phyloP scores from a whole-genome alignment of 441 rosid genomes.

The Capsella rubella region DNA sequence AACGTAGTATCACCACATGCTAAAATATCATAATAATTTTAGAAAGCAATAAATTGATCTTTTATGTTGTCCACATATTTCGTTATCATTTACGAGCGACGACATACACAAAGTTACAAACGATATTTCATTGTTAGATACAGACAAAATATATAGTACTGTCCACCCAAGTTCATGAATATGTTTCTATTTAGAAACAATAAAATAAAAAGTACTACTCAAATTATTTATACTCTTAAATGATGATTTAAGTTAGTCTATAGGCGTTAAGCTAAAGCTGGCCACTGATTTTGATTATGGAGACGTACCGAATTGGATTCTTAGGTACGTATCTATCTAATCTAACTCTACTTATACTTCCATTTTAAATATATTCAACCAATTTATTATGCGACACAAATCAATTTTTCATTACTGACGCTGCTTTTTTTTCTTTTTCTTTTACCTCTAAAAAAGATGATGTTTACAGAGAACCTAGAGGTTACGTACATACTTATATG shows the following conservation, averaged over 20 bases:
- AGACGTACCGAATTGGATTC: neutral
- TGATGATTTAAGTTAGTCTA: neutral
- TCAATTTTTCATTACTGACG: neutral
- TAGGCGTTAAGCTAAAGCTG: neutral
- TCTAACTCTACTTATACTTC: neutral
- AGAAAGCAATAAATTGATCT: neutral
- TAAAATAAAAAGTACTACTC: neutral
- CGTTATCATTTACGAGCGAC: neutral
- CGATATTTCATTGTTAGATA: neutral
- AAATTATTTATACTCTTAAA: neutral
- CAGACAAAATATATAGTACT: neutral
- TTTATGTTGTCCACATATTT: constrained; percentile 8
- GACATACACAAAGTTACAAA: neutral
- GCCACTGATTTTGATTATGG: constrained; percentile 1
- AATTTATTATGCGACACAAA: neutral
- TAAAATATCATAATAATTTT: neutral
- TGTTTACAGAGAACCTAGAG: too few relatives aligned
- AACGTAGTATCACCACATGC: constrained; percentile 18
- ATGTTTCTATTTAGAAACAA: neutral
- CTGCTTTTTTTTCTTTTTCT: too few relatives aligned
- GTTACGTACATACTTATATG: too few relatives aligned
- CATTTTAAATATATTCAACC: neutral
- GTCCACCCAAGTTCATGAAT: neutral
- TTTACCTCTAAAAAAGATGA: too few relatives aligned
- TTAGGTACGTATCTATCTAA: neutral